Percentiles rank a stretch among this genome's conserved stretches.
phyloP scores from a whole-genome alignment of 108 stramenopile genomes.

The Nitzschia sp. region DNA sequence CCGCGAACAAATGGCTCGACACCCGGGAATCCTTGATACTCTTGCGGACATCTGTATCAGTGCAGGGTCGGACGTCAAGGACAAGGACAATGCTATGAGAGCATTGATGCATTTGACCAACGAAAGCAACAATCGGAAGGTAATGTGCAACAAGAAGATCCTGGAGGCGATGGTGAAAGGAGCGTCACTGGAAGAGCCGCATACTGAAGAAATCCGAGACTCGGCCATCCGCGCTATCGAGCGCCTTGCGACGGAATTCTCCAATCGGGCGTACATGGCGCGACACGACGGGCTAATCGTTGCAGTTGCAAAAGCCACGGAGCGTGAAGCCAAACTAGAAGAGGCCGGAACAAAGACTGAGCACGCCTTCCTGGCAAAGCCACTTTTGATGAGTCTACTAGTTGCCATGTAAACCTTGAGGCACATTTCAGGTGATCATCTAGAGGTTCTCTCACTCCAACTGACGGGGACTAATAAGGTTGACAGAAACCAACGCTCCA shows the following conservation, averaged over 20 bases:
- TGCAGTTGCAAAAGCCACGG: constrained; percentile 73
- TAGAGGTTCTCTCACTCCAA: too few species aligned
- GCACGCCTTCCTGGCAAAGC: constrained; percentile 71
- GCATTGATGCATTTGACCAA: constrained; percentile 85
- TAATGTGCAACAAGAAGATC: constrained; percentile 65
- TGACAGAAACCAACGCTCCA: background rate
- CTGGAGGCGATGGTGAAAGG: constrained; percentile 72
- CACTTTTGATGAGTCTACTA: constrained; percentile 78
- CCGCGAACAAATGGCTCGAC: constrained; percentile 65
- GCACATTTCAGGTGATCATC: too few species aligned
- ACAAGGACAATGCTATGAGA: constrained; percentile 80
- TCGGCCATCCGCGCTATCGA: constrained; percentile 81
- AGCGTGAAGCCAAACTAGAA: constrained; percentile 75
- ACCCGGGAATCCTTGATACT: constrained; percentile 74
- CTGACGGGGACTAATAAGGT: too few species aligned
- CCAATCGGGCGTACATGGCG: constrained; percentile 80
- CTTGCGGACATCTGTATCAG: constrained; percentile 54
- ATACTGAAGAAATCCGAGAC: constrained; percentile 56
- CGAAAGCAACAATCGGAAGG: constrained; percentile 64
- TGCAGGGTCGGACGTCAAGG: constrained; percentile 32
- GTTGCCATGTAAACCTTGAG: constrained; percentile 74
- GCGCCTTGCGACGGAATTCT: constrained; percentile 77
- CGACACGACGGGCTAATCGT: constrained; percentile 69
- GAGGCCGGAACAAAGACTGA: constrained; percentile 35
- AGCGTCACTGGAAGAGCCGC: constrained; percentile 39